Percentiles rank a stretch among this genome's conserved stretches.
phyloP scores from a whole-genome alignment of 2,329 filamentous ascomycete species.

The Stagonosporopsis vannaccii region DNA sequence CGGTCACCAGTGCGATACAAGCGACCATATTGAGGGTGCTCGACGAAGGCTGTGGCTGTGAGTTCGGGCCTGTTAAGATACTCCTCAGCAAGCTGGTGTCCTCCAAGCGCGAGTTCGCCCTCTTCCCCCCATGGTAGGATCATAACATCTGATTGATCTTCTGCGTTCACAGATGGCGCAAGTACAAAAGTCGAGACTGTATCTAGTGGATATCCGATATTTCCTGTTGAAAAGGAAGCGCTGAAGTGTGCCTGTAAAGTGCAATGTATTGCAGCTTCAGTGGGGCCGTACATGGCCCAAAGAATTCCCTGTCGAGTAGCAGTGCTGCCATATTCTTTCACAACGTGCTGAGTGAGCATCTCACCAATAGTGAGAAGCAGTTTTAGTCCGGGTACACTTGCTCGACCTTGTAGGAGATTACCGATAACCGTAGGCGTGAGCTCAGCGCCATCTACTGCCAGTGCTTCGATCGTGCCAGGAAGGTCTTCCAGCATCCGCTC shows the following conservation, averaged over 20 bases:
- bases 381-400: conserved; percentile 71
- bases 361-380: conserved; percentile 88
- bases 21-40: conserved; percentile 68
- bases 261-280: conserved; percentile 90
- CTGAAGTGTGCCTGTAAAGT: conserved; percentile 73
- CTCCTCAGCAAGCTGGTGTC: conserved; percentile 77
- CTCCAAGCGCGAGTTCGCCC: conserved; percentile 84
- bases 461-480: conserved; percentile 66
- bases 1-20: conserved; percentile 89
- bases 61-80: conserved; percentile 85
- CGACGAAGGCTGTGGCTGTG: conserved; percentile 74
- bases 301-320: conserved; percentile 67
- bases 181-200: conserved; percentile 82
- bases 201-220: conserved; percentile 79
- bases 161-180: conserved; percentile 49
- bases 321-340: conserved; percentile 78
- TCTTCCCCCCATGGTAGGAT: conserved; percentile 71
- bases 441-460: conserved; percentile 83
- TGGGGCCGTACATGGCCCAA: conserved; percentile 94
- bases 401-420: conserved; percentile 73
- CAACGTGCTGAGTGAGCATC: conserved; percentile 81
- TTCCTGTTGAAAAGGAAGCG: conserved; percentile 64
- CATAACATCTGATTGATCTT: conserved; percentile 47
- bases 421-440: conserved; percentile 87
- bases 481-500: conserved; percentile 77